Evolutionary conservation across 2,329 filamentous ascomycete genomes (phyloP).

Genomic region (Magnaporthales sp.): DNA sequence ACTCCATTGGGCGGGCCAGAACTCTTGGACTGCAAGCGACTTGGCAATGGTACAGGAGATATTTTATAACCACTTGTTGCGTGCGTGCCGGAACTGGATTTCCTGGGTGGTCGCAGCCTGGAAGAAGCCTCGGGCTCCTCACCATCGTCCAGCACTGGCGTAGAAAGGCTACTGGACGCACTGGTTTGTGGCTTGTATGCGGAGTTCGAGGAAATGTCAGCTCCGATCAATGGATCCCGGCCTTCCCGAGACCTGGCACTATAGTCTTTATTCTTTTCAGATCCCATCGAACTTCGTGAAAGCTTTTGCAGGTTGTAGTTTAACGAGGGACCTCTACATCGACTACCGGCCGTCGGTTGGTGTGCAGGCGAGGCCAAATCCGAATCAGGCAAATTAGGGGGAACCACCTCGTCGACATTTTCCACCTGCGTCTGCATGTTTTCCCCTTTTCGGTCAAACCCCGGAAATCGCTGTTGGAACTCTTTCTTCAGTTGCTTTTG

Average conservation of each 20-base stretch:
- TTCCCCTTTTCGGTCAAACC: neutral
- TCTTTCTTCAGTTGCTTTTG: neutral
- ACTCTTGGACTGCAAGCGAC: neutral
- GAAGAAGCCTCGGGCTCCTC: neutral
- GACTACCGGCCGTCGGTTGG: neutral
- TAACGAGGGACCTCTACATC: neutral
- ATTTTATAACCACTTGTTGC: neutral
- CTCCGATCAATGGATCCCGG: neutral
- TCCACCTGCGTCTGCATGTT: neutral
- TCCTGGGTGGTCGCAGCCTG: neutral
- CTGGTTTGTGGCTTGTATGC: too few relatives aligned
- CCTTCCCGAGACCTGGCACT: neutral
- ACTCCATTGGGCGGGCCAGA: neutral
- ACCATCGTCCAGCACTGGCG: neutral
- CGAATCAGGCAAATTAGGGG: neutral
- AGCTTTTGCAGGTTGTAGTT: slow-evolving; percentile 3
- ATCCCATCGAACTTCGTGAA: neutral
- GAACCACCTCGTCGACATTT: neutral
- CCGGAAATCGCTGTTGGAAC: neutral
- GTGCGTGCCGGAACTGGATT: neutral
- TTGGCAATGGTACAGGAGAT: neutral
- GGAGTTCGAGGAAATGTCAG: too few relatives aligned
- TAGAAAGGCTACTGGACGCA: too few relatives aligned
- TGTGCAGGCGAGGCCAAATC: neutral
- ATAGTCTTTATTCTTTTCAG: neutral